Conservation (phyloP, 2,329 filamentous ascomycete genomes). For the Aspergillus persii region DNA sequence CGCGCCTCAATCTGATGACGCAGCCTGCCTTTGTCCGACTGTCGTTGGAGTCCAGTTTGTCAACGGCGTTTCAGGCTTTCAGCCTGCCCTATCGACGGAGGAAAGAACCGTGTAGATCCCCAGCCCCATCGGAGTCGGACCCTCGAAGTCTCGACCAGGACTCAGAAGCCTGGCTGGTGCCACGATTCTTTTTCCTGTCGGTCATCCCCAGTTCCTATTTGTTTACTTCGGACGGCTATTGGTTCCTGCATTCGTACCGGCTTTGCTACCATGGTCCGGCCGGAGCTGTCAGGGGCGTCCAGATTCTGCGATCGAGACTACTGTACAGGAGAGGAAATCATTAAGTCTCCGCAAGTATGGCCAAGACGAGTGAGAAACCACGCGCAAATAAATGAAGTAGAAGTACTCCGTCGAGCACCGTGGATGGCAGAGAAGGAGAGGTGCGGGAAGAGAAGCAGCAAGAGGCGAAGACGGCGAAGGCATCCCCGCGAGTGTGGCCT, state of each 20-base stretch:
- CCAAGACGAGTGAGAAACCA: neutral
- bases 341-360: neutral
- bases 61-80: neutral
- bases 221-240: neutral
- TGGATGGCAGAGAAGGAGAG: neutral
- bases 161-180: neutral
- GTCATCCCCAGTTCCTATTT: neutral
- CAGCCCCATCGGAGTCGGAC: neutral
- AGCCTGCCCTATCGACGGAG: slow-evolving; percentile 4
- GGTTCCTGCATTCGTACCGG: slow-evolving; percentile 2
- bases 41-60: neutral
- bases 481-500: neutral
- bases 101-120: slow-evolving; percentile 3
- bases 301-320: neutral
- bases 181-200: neutral
- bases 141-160: neutral
- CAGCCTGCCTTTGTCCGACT: slow-evolving; percentile 12
- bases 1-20: slow-evolving; percentile 18
- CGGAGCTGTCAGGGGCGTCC: neutral
- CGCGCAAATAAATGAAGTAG: neutral
- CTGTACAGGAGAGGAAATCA: neutral
- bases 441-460: neutral
- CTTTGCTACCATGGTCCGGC: neutral
- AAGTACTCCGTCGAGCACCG: neutral
- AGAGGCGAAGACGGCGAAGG: neutral